Evolutionary conservation across 805 yeast species (phyloP).

Genomic region (Ogataea parapolymorpha): DNA sequence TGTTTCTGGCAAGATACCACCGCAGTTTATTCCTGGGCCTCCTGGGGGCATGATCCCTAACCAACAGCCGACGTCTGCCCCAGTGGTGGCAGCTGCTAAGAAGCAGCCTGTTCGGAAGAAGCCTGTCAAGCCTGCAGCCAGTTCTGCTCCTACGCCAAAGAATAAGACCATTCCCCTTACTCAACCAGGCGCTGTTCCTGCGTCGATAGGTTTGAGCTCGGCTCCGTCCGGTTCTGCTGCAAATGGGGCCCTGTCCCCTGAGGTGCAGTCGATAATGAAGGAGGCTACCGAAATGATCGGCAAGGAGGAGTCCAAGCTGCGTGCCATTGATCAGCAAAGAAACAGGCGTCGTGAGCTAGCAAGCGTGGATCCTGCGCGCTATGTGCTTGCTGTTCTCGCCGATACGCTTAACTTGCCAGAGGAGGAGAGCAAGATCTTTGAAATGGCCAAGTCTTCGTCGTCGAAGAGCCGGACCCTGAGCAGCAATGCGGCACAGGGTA

Average conservation of each 20-base stretch:
- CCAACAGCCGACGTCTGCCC: conserved; percentile 14
- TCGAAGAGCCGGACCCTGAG: conserved; percentile 15
- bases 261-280: conserved; percentile 29
- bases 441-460: conserved; percentile 16
- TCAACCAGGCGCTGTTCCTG: conserved; percentile 10
- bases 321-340: conserved; percentile 38
- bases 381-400: conserved; percentile 49
- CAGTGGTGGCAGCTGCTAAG: conserved; percentile 16
- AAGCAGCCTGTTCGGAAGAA: conserved; percentile 26
- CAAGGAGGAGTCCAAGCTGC: conserved; percentile 28
- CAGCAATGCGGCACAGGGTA: conserved; percentile 8
- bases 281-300: conserved; percentile 30
- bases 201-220: conserved; percentile 6
- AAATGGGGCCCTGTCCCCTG: conserved; percentile 23
- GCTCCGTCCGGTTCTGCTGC: conserved; percentile 6
- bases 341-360: conserved; percentile 46
- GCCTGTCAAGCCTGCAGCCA: conserved; percentile 13
- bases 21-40: conserved; percentile 17
- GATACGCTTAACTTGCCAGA: conserved; percentile 47
- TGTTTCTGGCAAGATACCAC: conserved; percentile 11
- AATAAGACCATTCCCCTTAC: conserved; percentile 15
- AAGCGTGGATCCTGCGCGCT: conserved; percentile 43
- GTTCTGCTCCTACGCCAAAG: conserved; percentile 17
- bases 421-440: conserved; percentile 30
- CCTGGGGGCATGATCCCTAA: conserved; percentile 12